Evolutionary conservation across 352 stramenopile genomes (phyloP).

Genomic region (Phytophthora chlamydospora): DNA sequence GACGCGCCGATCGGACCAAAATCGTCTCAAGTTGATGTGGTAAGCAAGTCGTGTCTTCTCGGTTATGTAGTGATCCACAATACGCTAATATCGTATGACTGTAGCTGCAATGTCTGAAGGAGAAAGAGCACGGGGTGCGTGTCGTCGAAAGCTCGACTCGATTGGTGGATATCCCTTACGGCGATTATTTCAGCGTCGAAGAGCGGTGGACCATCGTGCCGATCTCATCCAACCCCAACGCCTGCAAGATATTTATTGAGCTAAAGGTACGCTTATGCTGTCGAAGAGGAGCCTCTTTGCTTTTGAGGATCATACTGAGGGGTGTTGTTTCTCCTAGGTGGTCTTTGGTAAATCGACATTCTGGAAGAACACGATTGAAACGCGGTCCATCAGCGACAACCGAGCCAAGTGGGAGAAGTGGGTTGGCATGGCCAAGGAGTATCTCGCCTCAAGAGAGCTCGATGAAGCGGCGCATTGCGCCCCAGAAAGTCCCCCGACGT

Average conservation of each 20-base stretch:
- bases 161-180: conserved; percentile 86
- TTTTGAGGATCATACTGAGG: conserved; percentile 3
- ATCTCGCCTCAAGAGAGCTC: conserved; percentile 32
- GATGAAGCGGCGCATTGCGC: conserved; percentile 13
- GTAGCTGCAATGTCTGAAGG: conserved; percentile 72
- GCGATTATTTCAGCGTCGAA: conserved; percentile 89
- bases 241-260: conserved; percentile 78
- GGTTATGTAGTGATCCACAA: neutral
- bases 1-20: conserved; percentile 85
- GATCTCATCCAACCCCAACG: conserved; percentile 38
- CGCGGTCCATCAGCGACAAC: conserved; percentile 76
- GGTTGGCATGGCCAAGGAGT: conserved; percentile 66
- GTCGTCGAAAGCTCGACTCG: conserved; percentile 81
- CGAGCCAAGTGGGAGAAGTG: conserved; percentile 75
- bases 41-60: conserved; percentile 25
- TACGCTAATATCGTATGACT: conserved; percentile 12
- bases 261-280: conserved; percentile 51
- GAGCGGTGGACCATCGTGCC: conserved; percentile 82
- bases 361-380: conserved; percentile 84
- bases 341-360: conserved; percentile 87
- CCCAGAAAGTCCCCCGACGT: conserved; percentile 23
- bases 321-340: conserved; percentile 37
- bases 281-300: neutral
- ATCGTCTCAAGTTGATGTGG: conserved; percentile 80
- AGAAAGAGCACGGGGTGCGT: conserved; percentile 40